Percentiles rank a stretch among this genome's conserved stretches.
phyloP scores from a whole-genome alignment of 441 rosid genomes.

The Melastoma candidum region DNA sequence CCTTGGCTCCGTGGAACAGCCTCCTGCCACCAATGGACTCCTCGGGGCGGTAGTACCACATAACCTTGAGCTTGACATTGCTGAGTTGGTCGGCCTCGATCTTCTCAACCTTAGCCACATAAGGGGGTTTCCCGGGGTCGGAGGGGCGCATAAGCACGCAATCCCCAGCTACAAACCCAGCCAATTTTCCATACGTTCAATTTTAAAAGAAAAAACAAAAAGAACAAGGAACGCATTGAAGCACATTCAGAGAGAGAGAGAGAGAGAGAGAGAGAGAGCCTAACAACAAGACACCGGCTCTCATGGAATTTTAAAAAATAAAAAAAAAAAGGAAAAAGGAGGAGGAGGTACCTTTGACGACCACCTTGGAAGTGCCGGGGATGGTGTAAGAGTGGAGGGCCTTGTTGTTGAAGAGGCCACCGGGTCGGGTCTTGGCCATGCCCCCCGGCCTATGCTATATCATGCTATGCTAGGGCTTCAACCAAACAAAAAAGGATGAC shows the following conservation, averaged over 20 bases:
- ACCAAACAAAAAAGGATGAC: too few relatives aligned
- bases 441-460: constrained; percentile 2
- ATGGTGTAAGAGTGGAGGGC: constrained; percentile 48
- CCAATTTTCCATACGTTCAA: background rate
- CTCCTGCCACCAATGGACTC: constrained; percentile 52
- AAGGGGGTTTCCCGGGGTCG: constrained; percentile 40
- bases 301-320: too few relatives aligned
- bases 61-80: constrained; percentile 37
- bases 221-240: too few relatives aligned
- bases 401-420: constrained; percentile 29
- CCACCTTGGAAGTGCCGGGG: constrained; percentile 41
- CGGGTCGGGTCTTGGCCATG: constrained; percentile 56
- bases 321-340: background rate
- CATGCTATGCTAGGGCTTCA: too few relatives aligned
- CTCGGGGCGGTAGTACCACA: constrained; percentile 55
- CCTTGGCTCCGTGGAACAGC: constrained; percentile 56
- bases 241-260: too few relatives aligned
- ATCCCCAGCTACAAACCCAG: constrained; percentile 28
- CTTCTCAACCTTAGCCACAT: constrained; percentile 50
- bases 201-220: background rate
- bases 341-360: constrained; percentile 34
- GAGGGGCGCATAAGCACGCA: constrained; percentile 58
- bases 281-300: too few relatives aligned
- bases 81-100: constrained; percentile 40
- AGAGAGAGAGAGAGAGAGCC: too few relatives aligned